Conservation (phyloP, 2,329 filamentous ascomycete genomes). For the Ascocoryne sarcoides region DNA sequence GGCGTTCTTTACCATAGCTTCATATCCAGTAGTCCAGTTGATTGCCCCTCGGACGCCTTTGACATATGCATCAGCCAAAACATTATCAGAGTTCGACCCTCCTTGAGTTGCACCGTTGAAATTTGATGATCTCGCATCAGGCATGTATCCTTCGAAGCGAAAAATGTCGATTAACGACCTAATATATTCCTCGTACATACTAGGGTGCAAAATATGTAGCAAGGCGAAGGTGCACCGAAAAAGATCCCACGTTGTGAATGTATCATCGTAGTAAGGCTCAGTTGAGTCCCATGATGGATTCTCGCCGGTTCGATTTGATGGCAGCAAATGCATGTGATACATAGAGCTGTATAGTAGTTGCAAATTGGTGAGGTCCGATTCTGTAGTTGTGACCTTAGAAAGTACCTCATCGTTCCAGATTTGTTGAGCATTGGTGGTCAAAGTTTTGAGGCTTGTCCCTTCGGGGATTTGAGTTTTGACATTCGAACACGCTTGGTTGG, state of each 20-base stretch:
- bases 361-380: constrained; percentile 46
- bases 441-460: constrained; percentile 34
- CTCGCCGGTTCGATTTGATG: constrained; percentile 61
- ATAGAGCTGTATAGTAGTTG: constrained; percentile 57
- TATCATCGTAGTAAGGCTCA: constrained; percentile 64
- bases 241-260: constrained; percentile 58
- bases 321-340: constrained; percentile 57
- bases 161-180: constrained; percentile 61
- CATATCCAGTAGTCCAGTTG: constrained; percentile 53
- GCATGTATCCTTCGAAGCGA: constrained; percentile 54
- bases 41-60: constrained; percentile 54
- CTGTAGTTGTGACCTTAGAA: constrained; percentile 52
- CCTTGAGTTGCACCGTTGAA: constrained; percentile 62
- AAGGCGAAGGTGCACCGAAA: constrained; percentile 56
- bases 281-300: constrained; percentile 54
- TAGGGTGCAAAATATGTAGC: constrained; percentile 54
- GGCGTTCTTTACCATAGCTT: constrained; percentile 57
- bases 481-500: constrained; percentile 40
- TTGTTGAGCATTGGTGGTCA: constrained; percentile 36
- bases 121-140: constrained; percentile 58
- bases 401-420: constrained; percentile 56
- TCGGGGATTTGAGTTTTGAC: constrained; percentile 36
- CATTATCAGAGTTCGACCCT: constrained; percentile 61
- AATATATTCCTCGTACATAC: constrained; percentile 53
- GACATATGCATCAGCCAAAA: constrained; percentile 63